Evolutionary conservation across 129 eudicot species (phyloP).

Genomic region (sunflower (Helianthus annuus)): DNA sequence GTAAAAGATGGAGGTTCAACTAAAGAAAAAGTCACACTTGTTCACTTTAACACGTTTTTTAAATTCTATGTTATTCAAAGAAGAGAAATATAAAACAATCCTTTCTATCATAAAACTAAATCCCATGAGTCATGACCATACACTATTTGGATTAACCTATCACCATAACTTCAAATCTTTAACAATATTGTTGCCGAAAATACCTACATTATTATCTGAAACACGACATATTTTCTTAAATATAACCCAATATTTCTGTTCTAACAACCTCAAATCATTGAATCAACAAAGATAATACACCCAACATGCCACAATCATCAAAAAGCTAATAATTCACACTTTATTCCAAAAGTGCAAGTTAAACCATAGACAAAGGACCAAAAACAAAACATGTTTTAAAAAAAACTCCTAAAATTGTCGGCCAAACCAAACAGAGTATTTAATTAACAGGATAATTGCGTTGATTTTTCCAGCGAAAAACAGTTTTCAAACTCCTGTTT

Average conservation of each 20-base stretch:
- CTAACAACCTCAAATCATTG: background rate
- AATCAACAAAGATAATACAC: background rate
- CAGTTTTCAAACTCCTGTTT: conserved; percentile 38
- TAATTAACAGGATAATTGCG: conserved; percentile 1
- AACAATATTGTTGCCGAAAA: background rate
- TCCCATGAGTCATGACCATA: background rate
- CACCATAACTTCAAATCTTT: too few species aligned
- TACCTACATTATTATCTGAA: background rate
- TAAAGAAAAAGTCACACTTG: background rate
- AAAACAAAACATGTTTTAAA: background rate
- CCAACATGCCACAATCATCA: background rate
- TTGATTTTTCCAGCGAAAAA: conserved; percentile 33
- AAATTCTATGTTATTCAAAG: too few species aligned
- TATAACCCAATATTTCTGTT: background rate
- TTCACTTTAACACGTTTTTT: background rate
- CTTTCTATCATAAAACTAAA: background rate
- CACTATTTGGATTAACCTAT: background rate
- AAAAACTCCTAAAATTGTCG: background rate
- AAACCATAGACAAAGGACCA: conserved; percentile 23
- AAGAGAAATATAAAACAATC: too few species aligned
- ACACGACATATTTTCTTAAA: background rate
- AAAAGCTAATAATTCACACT: background rate
- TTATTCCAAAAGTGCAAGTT: conserved; percentile 1
- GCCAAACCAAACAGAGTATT: conserved; percentile 20
- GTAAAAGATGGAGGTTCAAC: background rate